These are phyloP conservation scores for Suillus variegatus DNA, from an alignment of 768 basidiomycete species.

Conservation along the genomic window DNA sequence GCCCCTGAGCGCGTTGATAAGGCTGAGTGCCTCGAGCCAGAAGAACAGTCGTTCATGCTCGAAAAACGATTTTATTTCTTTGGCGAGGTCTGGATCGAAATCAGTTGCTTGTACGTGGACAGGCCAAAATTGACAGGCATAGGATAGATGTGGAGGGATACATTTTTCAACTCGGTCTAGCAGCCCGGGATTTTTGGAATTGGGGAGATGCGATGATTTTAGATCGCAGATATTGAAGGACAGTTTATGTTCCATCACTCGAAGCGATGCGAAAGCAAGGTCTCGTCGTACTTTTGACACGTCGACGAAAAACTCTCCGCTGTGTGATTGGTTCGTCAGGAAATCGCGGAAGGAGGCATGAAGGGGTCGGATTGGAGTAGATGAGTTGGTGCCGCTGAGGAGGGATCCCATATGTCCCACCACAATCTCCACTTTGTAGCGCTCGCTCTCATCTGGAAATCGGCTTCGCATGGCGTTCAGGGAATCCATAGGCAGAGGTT, in stretches of 20 bases:
- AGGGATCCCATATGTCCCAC: neutral
- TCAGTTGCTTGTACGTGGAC: neutral
- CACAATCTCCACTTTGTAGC: neutral
- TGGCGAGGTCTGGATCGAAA: neutral
- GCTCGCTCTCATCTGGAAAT: neutral
- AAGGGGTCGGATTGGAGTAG: neutral
- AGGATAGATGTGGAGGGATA: neutral
- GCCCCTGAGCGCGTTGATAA: neutral
- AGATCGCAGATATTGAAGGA: neutral
- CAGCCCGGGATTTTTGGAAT: neutral
- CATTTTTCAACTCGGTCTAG: neutral
- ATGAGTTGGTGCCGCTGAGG: neutral
- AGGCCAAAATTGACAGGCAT: neutral
- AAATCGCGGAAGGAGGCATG: neutral
- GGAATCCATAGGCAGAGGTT: neutral
- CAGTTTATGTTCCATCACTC: neutral
- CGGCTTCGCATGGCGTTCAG: neutral
- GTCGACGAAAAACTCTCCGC: neutral
- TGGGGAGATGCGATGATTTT: neutral
- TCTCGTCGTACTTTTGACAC: neutral
- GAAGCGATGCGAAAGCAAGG: neutral
- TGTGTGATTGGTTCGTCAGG: neutral
- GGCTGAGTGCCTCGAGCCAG: neutral
- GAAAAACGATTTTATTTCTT: neutral
- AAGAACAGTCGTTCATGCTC: neutral